Evolutionary conservation across 805 yeast species (phyloP).

Genomic region (Groenewaldozyma salmanticensis): DNA sequence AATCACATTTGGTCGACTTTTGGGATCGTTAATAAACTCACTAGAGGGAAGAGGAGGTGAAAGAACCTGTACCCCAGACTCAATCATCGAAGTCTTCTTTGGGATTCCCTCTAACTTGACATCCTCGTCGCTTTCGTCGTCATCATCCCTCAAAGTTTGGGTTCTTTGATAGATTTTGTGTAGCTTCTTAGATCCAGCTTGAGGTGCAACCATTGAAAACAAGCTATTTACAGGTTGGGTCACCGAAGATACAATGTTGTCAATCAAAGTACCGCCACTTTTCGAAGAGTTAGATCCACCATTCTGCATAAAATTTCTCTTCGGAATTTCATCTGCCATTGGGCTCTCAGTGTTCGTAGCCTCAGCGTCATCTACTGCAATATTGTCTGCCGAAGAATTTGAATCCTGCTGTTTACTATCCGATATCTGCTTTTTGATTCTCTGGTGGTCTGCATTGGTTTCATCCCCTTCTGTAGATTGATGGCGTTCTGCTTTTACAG

Average conservation of each 20-base stretch:
- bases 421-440: constrained; percentile 1
- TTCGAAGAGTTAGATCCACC: background rate
- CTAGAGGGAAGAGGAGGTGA: constrained; percentile 72
- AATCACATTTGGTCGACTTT: constrained; percentile 51
- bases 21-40: constrained; percentile 60
- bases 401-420: constrained; percentile 1
- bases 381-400: constrained; percentile 1
- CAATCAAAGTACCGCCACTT: background rate
- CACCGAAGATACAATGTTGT: constrained; percentile 1
- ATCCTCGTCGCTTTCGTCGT: constrained; percentile 10
- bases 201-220: constrained; percentile 25
- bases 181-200: constrained; percentile 18
- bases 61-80: constrained; percentile 67
- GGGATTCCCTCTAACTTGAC: constrained; percentile 31
- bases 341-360: too few relatives aligned
- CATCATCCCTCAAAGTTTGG: constrained; percentile 15
- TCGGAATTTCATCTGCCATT: constrained; percentile 11
- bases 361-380: too few relatives aligned
- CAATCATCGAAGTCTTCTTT: constrained; percentile 57
- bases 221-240: constrained; percentile 12
- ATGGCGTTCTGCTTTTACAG: constrained; percentile 27
- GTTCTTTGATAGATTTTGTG: constrained; percentile 21
- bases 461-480: constrained; percentile 12
- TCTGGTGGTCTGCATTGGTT: constrained; percentile 1
- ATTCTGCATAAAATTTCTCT: background rate